phyloP scores from a whole-genome alignment of 805 yeast species.

The Cyberlindnera subsufficiens region DNA sequence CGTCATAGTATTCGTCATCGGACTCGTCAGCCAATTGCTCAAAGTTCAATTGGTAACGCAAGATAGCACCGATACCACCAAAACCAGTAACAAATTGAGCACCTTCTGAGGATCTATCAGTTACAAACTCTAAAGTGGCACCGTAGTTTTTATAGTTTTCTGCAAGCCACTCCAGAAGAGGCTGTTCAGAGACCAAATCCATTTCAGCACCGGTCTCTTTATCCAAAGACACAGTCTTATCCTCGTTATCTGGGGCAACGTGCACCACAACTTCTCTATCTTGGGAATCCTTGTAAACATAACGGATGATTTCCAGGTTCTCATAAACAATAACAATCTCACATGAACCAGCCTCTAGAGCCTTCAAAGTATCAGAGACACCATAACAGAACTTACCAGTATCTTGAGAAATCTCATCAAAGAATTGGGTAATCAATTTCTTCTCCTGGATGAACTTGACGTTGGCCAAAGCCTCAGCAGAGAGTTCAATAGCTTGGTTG shows the following conservation, averaged over 20 bases:
- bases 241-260: constrained; percentile 66
- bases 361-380: constrained; percentile 93
- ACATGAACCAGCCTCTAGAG: constrained; percentile 93
- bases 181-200: constrained; percentile 81
- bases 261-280: constrained; percentile 71
- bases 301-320: constrained; percentile 80
- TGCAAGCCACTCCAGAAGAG: constrained; percentile 95
- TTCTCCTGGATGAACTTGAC: constrained; percentile 98
- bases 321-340: constrained; percentile 91
- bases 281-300: constrained; percentile 77
- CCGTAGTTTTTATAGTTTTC: constrained; percentile 93
- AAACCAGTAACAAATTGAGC: constrained; percentile 97
- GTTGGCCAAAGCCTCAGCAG: constrained; percentile 94
- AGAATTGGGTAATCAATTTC: constrained; percentile 85
- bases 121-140: constrained; percentile 92
- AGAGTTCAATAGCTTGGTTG: constrained; percentile 97
- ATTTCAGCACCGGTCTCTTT: constrained; percentile 85
- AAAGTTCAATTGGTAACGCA: constrained; percentile 95
- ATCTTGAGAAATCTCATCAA: constrained; percentile 96
- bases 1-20: constrained; percentile 82
- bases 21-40: constrained; percentile 92
- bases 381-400: constrained; percentile 98
- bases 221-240: constrained; percentile 72
- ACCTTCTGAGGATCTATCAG: constrained; percentile 96
- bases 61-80: constrained; percentile 97